Conservation (phyloP, 1,139 yeast species). For the Oligophagozyma castellii region DNA sequence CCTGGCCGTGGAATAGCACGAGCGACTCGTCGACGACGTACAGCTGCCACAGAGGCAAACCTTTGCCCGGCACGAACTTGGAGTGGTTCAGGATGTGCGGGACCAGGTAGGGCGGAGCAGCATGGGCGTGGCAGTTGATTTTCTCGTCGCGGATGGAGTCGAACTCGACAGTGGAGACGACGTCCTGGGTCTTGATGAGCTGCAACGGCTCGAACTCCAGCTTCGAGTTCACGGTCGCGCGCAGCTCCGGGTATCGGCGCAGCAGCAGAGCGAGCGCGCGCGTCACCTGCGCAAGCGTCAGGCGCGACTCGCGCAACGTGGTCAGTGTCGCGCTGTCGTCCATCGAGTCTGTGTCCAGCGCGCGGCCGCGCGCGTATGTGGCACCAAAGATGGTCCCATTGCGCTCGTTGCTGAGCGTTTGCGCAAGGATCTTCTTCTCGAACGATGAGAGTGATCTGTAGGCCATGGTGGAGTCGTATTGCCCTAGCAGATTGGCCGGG, state of each 20-base stretch:
- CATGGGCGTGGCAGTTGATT: slow-evolving; percentile 17
- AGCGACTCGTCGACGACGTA: slow-evolving; percentile 16
- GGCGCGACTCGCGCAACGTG: slow-evolving; percentile 7
- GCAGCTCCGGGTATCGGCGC: slow-evolving; percentile 14
- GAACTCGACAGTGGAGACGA: slow-evolving; percentile 14
- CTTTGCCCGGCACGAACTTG: slow-evolving; percentile 12
- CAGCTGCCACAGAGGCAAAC: slow-evolving; percentile 18
- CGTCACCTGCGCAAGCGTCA: slow-evolving; percentile 10
- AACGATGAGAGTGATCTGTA: slow-evolving; percentile 15
- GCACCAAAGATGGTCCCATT: slow-evolving; percentile 20
- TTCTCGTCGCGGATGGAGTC: slow-evolving; percentile 16
- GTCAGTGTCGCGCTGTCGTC: slow-evolving; percentile 13
- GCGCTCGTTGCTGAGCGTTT: slow-evolving; percentile 12
- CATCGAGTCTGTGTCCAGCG: no score
- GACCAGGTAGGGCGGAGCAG: slow-evolving; percentile 17
- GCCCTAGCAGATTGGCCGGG: no score
- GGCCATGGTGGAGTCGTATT: no score
- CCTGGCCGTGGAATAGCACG: slow-evolving; percentile 21
- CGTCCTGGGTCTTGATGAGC: slow-evolving; percentile 12
- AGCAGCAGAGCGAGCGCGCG: slow-evolving; percentile 13
- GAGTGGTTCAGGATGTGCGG: slow-evolving; percentile 18
- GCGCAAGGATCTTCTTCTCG: slow-evolving; percentile 15
- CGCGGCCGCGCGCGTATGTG: slow-evolving; percentile 8
- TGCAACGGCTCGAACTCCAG: slow-evolving; percentile 13
- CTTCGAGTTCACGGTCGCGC: slow-evolving; percentile 14